Conservation (phyloP, 2,329 filamentous ascomycete genomes). For the Alternaria hordeiaustralica region DNA sequence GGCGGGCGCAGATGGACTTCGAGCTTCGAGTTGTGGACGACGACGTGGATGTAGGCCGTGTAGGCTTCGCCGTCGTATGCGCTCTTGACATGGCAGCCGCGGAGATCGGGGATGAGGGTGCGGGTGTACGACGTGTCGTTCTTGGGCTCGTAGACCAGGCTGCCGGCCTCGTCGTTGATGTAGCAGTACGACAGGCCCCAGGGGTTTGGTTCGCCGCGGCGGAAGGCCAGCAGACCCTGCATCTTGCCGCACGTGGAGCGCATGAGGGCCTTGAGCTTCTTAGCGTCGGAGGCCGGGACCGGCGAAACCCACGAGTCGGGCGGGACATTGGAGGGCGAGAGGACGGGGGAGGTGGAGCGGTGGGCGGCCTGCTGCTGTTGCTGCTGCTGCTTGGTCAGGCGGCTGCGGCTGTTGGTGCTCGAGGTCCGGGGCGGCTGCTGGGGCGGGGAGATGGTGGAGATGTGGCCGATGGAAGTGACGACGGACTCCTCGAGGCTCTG, state of each 20-base stretch:
- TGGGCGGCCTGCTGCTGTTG: slow-evolving; percentile 3
- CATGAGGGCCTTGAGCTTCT: slow-evolving; percentile 77
- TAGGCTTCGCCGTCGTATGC: slow-evolving; percentile 56
- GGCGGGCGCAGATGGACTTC: slow-evolving; percentile 71
- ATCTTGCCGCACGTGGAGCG: slow-evolving; percentile 78
- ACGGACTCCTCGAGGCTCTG: slow-evolving; percentile 51
- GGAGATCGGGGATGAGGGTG: slow-evolving; percentile 73
- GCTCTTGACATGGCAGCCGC: slow-evolving; percentile 72
- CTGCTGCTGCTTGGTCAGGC: slow-evolving; percentile 38
- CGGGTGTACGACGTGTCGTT: slow-evolving; percentile 67
- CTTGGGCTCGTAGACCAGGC: slow-evolving; percentile 75
- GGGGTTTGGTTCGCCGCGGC: slow-evolving; percentile 63
- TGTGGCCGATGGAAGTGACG: slow-evolving; percentile 51
- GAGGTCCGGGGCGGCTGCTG: slow-evolving; percentile 36
- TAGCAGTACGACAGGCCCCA: slow-evolving; percentile 78
- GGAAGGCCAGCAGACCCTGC: slow-evolving; percentile 78
- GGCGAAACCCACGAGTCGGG: slow-evolving; percentile 48
- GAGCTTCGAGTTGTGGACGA: slow-evolving; percentile 61
- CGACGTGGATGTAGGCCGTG: slow-evolving; percentile 58
- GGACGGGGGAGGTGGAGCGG: slow-evolving; percentile 24
- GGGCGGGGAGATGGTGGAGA: slow-evolving; percentile 47
- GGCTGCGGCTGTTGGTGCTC: slow-evolving; percentile 38
- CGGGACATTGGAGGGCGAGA: slow-evolving; percentile 31
- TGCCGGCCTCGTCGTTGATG: slow-evolving; percentile 77
- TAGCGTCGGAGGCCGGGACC: slow-evolving; percentile 68